Conservation (phyloP, 495 filamentous ascomycete genomes). For the Penicillium dipodomyicola region DNA sequence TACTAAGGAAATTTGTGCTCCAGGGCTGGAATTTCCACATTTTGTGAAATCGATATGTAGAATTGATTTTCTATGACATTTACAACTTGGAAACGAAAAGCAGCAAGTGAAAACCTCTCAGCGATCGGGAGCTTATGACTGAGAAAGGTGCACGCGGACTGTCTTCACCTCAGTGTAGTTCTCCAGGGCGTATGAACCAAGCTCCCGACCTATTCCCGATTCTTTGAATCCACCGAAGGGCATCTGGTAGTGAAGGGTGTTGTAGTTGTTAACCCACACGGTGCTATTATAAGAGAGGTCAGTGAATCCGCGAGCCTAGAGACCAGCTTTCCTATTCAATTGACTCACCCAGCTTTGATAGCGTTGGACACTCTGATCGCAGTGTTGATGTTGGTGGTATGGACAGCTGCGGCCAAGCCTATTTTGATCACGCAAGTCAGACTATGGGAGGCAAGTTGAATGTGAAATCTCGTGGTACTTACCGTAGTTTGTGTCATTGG, state of each 20-base stretch:
- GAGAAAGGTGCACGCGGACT: conserved; percentile 29
- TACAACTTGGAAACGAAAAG: background rate
- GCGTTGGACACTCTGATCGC: conserved; percentile 72
- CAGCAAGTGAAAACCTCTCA: background rate
- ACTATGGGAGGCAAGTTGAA: background rate
- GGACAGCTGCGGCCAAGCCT: conserved; percentile 71
- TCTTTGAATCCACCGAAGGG: conserved; percentile 90
- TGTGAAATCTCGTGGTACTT: background rate
- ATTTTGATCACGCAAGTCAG: background rate
- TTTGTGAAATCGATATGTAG: background rate
- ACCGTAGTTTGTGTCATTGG: conserved; percentile 70
- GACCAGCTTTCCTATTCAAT: background rate
- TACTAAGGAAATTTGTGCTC: background rate
- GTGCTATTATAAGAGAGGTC: conserved; percentile 39
- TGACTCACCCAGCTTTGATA: conserved; percentile 59
- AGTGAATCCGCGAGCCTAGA: background rate
- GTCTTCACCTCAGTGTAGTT: conserved; percentile 77
- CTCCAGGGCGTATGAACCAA: conserved; percentile 64
- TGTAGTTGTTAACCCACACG: conserved; percentile 85
- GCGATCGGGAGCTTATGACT: background rate
- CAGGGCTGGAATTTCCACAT: background rate
- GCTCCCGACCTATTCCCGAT: conserved; percentile 78
- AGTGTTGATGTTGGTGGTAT: conserved; percentile 81
- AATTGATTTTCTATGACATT: background rate
- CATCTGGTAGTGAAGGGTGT: conserved; percentile 58